Percentiles rank a stretch among this genome's conserved stretches.
phyloP scores from a whole-genome alignment of 1,139 yeast species.

The Yamadazyma oceani region DNA sequence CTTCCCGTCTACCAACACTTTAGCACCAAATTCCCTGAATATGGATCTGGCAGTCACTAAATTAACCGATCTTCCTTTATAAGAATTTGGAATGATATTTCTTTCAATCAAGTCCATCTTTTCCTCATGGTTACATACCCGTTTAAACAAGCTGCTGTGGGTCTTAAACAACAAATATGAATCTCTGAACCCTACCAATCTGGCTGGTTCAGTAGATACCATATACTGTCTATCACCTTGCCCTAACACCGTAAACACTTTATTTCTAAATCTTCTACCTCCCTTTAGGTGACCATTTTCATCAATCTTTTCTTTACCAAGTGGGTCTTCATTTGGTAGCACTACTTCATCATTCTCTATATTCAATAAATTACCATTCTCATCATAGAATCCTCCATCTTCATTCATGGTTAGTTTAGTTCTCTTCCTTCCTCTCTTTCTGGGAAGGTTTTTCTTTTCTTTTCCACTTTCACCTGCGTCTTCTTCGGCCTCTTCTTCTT shows the following conservation, averaged over 20 bases:
- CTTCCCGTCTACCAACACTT: constrained; percentile 75
- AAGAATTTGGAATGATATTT: constrained; percentile 83
- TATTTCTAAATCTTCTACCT: constrained; percentile 76
- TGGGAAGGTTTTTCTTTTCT: constrained; percentile 24
- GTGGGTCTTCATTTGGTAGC: constrained; percentile 70
- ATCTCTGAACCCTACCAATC: constrained; percentile 92
- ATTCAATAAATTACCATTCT: constrained; percentile 51
- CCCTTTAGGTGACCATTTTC: constrained; percentile 67
- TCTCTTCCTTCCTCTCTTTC: constrained; percentile 49
- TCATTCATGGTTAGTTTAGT: constrained; percentile 36
- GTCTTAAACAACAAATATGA: constrained; percentile 88
- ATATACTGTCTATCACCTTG: constrained; percentile 76
- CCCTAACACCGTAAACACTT: constrained; percentile 75
- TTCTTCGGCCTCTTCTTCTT: constrained; percentile 18
- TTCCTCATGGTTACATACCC: constrained; percentile 73
- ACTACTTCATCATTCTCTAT: constrained; percentile 78
- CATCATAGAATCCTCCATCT: constrained; percentile 45
- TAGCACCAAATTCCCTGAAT: constrained; percentile 90
- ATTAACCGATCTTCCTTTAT: constrained; percentile 86
- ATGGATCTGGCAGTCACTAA: constrained; percentile 89
- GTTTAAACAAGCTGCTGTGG: constrained; percentile 70
- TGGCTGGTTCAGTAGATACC: constrained; percentile 95
- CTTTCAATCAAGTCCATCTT: constrained; percentile 81
- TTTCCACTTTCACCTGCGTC: constrained; percentile 19
- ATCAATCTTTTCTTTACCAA: constrained; percentile 76